Base-by-base conservation (phyloP, 768 basidiomycete genomes). In the Sarcodon sp. region DNA sequence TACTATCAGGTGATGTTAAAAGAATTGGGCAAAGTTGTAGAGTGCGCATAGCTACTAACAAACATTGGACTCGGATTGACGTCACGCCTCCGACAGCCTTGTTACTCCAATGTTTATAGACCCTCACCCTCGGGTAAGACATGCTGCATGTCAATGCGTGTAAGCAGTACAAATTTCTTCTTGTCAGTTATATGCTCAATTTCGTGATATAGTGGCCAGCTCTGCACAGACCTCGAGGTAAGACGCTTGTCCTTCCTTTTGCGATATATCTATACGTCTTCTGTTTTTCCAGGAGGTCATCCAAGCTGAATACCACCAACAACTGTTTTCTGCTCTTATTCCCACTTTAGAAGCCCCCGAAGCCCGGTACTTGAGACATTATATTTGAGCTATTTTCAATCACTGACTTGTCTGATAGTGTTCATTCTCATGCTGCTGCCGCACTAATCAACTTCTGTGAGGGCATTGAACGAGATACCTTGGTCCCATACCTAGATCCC, bases 371-470 rank as follows among this genome's bases (percentile, higher is more conserved):
- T 67, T 57, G 21, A 13, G 27, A 41, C 2, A 16, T 2, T 13
- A 27, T 8, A 8, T 11, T 41, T 27, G 21, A 27, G 21, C 27
- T 7, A 16, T 36, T 10, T n/a, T 13, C 18, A 33, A 36, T 53
- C 47, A 44, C 37, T 27, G 49, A 51, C 39, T 7, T 48, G 34
- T 38, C 35, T 37, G 33, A 33, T 54, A 90, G 89, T 21, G 87
- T 92, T 0, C 88, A 90, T 52, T 73, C 87, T 0, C 89, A 93
- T 57, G 86, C 90, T 1, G 87, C 88, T 0, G 83, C 89, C 0
- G 88, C 88, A 0, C 69, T 92, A 18, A 88, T 91, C 61, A 93
- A 92, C 60, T 91, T 91, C 66, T 92, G 88, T 61, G 84, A 91
- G 59, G 86, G 87, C 34, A 86, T 87, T 34, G 82, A 79, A 54